These are phyloP conservation scores for Pythium phragmitis DNA, from an alignment of 352 stramenopile genomes.

Conservation along the genomic window DNA sequence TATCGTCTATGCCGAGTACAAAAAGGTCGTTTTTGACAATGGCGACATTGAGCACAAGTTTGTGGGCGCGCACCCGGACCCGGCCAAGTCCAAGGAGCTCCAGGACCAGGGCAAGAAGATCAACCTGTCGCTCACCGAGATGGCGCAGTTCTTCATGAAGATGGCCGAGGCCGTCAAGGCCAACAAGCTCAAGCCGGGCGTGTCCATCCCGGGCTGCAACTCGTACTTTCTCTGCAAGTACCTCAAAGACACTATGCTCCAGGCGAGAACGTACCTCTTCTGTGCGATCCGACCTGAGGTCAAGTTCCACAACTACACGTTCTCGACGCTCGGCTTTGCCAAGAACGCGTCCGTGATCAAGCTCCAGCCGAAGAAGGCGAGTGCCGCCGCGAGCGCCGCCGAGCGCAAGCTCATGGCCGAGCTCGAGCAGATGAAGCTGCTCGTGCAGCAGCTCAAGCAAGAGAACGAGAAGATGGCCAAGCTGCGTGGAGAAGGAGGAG, in stretches of 20 bases:
- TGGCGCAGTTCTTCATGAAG: constrained; percentile 97
- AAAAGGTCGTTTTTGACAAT: constrained; percentile 90
- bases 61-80: constrained; percentile 84
- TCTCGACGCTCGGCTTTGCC: constrained; percentile 93
- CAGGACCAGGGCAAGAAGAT: constrained; percentile 96
- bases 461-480: constrained; percentile 83
- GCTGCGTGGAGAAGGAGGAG: constrained; percentile 21
- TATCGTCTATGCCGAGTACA: constrained; percentile 94
- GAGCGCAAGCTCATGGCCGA: constrained; percentile 94
- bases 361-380: constrained; percentile 94
- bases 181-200: constrained; percentile 93
- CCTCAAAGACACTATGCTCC: constrained; percentile 95
- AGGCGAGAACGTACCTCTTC: constrained; percentile 92
- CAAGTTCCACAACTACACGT: constrained; percentile 92
- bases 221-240: constrained; percentile 96
- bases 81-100: constrained; percentile 92
- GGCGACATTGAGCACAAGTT: constrained; percentile 93
- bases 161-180: constrained; percentile 93
- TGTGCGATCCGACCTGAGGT: constrained; percentile 93
- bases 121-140: constrained; percentile 94
- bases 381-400: constrained; percentile 81
- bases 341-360: constrained; percentile 95
- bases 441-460: constrained; percentile 79
- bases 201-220: constrained; percentile 93
- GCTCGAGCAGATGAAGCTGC: constrained; percentile 92